Conservation (phyloP, 148 eudicot species). For the Rhododendron simsii region DNA sequence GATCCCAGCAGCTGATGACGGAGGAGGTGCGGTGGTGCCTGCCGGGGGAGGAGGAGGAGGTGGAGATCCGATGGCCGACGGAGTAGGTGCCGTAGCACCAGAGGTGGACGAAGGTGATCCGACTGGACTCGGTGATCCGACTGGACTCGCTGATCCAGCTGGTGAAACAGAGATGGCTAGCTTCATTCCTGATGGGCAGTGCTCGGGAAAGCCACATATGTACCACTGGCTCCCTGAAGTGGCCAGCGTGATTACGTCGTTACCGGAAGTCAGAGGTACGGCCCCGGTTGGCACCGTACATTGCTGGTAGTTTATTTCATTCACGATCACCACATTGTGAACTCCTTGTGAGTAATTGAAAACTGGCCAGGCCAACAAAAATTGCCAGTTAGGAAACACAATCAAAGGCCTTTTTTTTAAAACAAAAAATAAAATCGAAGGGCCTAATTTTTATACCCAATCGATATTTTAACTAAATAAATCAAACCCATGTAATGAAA, state of each 20-base stretch:
- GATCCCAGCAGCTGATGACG: neutral
- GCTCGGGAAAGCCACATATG: slow-evolving; percentile 23
- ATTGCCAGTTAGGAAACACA: neutral
- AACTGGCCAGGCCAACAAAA: slow-evolving; percentile 16
- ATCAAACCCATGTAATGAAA: neutral
- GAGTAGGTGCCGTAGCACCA: neutral
- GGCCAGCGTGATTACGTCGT: slow-evolving; percentile 21
- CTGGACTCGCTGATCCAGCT: neutral
- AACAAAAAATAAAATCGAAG: too few relatives aligned
- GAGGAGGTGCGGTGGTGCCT: neutral
- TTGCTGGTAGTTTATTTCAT: slow-evolving; percentile 20
- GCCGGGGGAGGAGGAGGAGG: neutral
- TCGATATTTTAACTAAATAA: neutral
- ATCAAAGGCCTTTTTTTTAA: neutral
- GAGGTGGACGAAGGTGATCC: neutral
- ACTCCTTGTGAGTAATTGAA: slow-evolving; percentile 20
- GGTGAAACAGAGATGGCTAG: slow-evolving; percentile 24
- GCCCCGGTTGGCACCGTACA: slow-evolving; percentile 11
- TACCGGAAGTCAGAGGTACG: slow-evolving; percentile 19
- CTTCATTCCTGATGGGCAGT: slow-evolving; percentile 22
- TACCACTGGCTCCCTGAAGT: slow-evolving; percentile 29
- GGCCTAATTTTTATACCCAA: too few relatives aligned
- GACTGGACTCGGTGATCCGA: too few relatives aligned
- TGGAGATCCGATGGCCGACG: neutral
- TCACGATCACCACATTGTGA: slow-evolving; percentile 28